Evolutionary conservation across 2,329 filamentous ascomycete species (phyloP).

Genomic region (Sporothrix curviconia): DNA sequence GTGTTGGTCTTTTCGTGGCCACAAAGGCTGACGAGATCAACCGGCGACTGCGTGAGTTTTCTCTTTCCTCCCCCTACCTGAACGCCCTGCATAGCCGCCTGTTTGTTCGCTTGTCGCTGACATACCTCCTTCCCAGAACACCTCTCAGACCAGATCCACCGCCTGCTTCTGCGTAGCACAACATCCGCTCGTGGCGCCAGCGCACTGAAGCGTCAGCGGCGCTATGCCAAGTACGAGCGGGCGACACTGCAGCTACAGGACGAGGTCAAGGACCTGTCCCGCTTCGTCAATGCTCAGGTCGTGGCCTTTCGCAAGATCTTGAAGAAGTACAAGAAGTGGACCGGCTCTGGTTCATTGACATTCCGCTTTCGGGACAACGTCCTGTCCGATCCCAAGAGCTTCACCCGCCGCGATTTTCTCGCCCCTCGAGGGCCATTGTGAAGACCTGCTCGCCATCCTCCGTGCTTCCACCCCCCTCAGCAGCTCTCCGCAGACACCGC

Average conservation of each 20-base stretch:
- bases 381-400: conserved; percentile 61
- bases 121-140: conserved; percentile 40
- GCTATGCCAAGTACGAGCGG: conserved; percentile 48
- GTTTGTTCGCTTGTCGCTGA: not conserved
- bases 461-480: conserved; percentile 38
- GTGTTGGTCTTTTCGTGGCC: conserved; percentile 69
- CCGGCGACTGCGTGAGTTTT: conserved; percentile 55
- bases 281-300: conserved; percentile 67
- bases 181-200: conserved; percentile 27
- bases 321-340: conserved; percentile 84
- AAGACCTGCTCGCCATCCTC: conserved; percentile 43
- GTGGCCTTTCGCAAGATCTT: conserved; percentile 75
- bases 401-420: conserved; percentile 60
- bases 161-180: conserved; percentile 40
- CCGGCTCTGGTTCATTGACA: conserved; percentile 59
- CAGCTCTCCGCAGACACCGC: conserved; percentile 25
- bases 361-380: conserved; percentile 61
- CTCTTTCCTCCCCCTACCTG: not conserved
- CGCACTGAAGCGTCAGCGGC: conserved; percentile 43
- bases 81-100: not conserved
- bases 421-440: conserved; percentile 44
- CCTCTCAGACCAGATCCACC: conserved; percentile 41
- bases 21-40: conserved; percentile 76
- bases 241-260: conserved; percentile 55
- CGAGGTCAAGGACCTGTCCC: conserved; percentile 62